A percentile compares a stretch with the other conserved stretches of the same genome.
phyloP scores from a whole-genome alignment of 2,329 filamentous ascomycete genomes.

The Fusarium sp. region DNA sequence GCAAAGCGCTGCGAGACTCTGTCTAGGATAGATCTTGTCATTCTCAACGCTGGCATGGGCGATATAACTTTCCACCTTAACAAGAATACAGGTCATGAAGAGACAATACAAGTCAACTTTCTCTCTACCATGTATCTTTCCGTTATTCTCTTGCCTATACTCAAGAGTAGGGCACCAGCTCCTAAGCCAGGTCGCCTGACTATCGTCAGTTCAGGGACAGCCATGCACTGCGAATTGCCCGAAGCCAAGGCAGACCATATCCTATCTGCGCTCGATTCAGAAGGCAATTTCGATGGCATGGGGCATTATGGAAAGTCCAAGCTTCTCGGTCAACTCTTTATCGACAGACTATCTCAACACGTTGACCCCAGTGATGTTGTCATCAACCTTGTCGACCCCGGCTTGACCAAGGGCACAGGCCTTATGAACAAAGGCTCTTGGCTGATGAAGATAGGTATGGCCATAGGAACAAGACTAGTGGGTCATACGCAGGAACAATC shows the following conservation, averaged over 20 bases:
- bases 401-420: background rate
- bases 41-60: constrained; percentile 7
- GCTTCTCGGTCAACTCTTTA: background rate
- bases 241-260: background rate
- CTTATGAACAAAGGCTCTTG: background rate
- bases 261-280: background rate
- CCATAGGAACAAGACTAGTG: background rate
- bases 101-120: constrained; percentile 3
- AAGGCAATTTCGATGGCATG: background rate
- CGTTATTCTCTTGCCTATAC: background rate
- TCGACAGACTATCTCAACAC: background rate
- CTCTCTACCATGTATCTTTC: background rate
- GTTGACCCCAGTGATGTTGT: background rate
- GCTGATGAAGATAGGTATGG: background rate
- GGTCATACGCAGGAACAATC: background rate
- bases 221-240: background rate
- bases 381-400: constrained; percentile 1
- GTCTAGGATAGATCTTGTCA: background rate
- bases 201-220: background rate
- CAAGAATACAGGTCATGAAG: background rate
- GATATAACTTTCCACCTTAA: background rate
- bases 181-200: background rate
- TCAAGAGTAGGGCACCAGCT: background rate
- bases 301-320: background rate
- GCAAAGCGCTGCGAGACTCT: background rate